Evolutionary conservation across 352 stramenopile genomes (phyloP), one percentile per base, ranked within the genome.

Genomic region (Pythium aquatile): DNA sequence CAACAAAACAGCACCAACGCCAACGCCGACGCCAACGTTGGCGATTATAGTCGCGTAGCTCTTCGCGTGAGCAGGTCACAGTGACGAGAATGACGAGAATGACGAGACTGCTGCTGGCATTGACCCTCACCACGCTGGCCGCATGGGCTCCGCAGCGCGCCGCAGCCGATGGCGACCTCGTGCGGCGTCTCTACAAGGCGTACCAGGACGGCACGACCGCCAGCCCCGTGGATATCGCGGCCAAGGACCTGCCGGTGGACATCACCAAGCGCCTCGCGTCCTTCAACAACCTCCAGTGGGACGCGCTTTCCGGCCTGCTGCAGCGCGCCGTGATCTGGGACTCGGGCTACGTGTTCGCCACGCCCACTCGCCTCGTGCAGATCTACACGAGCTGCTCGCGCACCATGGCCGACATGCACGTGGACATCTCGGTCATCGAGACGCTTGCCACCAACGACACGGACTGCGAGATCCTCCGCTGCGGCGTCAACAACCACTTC

Each of bases 271-370:
- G 77, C 7, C 63, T 88, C 55, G 63, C 51, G 9, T 68, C 57
- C 17, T 58, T 58, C 52, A 65, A 69, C 52, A 65, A 69, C 13
- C 70, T 84, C 3, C 35, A 66, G 5, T 88, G 73, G 80, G 65
- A 48, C 49, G 13, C 56, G 4, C 68, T 91, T 49, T 83, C 82
- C 13, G 80, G 80, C 0, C 65, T 90, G 59, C 78, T 85, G 61
- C 82, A 91, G 62, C 82, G 82, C 61, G 82, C 82, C 48, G 63
- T 91, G 59, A 74, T 91, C 52, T 91, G 82, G 82, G 82, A 91
- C 72, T 73, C 77, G 0, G 82, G 80, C 30, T 85, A 83, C 51
- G 80, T 91, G 40, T 80, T 88, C 32, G 67, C 70, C 49, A 70
- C 70, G 14, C 33, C 65, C 13, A 55, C 55, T 1, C 65, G 64